phyloP scores from a whole-genome alignment of 23 red algal genomes.

The Cyanidioschyzon merolae region DNA sequence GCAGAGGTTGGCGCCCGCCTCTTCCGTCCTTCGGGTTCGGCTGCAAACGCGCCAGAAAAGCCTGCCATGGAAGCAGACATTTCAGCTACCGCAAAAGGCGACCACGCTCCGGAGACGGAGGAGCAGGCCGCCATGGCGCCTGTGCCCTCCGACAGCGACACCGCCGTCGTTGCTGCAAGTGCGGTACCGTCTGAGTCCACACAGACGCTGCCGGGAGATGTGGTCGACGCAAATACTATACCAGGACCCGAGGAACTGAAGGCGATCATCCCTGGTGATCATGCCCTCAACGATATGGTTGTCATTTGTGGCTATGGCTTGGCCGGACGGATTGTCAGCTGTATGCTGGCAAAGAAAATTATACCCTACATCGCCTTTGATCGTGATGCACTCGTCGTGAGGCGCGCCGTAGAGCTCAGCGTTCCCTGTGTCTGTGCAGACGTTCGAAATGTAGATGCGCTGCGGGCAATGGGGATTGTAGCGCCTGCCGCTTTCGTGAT shows the following conservation, averaged over 20 bases:
- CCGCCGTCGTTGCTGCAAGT: not conserved
- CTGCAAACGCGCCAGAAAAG: not conserved
- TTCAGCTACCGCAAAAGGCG: not conserved
- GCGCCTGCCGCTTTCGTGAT: conserved; percentile 52
- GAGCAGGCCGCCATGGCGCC: not conserved
- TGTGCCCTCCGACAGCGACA: not conserved
- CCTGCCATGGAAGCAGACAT: not conserved
- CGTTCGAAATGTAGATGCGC: conserved; percentile 25
- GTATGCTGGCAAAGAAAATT: conserved; percentile 72
- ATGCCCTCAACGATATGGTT: conserved; percentile 15
- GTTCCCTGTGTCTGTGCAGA: conserved; percentile 55
- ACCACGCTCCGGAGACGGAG: not conserved
- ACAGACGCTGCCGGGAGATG: not conserved
- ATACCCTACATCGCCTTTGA: conserved; percentile 73
- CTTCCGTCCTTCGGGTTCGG: not conserved
- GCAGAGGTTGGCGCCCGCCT: conserved; percentile 38
- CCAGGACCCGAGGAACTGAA: not conserved
- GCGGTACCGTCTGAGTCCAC: not conserved
- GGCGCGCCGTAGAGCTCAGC: conserved; percentile 30
- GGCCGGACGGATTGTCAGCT: conserved; percentile 63
- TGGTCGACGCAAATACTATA: not conserved
- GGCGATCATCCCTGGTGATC: not conserved
- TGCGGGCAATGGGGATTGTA: conserved; percentile 32
- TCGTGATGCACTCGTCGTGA: conserved; percentile 38
- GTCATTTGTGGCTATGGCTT: conserved; percentile 78